Evolutionary conservation across 345 rosid genomes (phyloP).

Genomic region (Euphorbia tirucalli): DNA sequence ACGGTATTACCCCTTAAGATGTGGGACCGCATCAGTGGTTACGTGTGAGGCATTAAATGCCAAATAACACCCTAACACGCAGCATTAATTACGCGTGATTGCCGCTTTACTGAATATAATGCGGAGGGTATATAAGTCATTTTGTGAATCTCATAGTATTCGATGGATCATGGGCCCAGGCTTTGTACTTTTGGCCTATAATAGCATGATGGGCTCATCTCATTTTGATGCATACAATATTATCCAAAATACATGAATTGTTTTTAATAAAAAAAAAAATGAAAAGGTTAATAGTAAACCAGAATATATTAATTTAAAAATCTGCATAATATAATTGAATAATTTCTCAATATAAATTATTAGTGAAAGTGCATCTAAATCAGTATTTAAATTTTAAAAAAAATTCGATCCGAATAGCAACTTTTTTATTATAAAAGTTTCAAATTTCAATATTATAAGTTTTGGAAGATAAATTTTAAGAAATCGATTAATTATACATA

Average conservation of each 20-base stretch:
- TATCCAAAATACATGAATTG: background rate
- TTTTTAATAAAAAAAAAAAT: too few relatives aligned
- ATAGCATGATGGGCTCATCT: background rate
- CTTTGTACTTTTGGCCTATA: background rate
- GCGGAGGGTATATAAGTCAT: conserved; percentile 18
- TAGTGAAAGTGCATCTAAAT: too few relatives aligned
- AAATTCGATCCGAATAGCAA: too few relatives aligned
- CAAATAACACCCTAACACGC: conserved; percentile 41
- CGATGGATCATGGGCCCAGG: conserved; percentile 6
- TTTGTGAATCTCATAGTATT: background rate
- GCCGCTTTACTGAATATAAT: conserved; percentile 11
- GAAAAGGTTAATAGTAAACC: too few relatives aligned
- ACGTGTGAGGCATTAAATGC: conserved; percentile 25
- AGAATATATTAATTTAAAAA: too few relatives aligned
- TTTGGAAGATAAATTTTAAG: too few relatives aligned
- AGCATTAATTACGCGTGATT: conserved; percentile 31
- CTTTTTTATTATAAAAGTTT: too few relatives aligned
- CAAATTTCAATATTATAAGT: too few relatives aligned
- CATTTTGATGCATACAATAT: background rate
- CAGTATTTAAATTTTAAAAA: too few relatives aligned
- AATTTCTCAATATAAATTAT: too few relatives aligned
- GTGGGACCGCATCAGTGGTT: conserved; percentile 22
- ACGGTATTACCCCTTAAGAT: conserved; percentile 3
- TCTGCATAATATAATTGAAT: too few relatives aligned
- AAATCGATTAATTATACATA: too few relatives aligned